Conservation (phyloP, 371 early-diverging fungal genomes). For the Nematocida ausubeli region DNA sequence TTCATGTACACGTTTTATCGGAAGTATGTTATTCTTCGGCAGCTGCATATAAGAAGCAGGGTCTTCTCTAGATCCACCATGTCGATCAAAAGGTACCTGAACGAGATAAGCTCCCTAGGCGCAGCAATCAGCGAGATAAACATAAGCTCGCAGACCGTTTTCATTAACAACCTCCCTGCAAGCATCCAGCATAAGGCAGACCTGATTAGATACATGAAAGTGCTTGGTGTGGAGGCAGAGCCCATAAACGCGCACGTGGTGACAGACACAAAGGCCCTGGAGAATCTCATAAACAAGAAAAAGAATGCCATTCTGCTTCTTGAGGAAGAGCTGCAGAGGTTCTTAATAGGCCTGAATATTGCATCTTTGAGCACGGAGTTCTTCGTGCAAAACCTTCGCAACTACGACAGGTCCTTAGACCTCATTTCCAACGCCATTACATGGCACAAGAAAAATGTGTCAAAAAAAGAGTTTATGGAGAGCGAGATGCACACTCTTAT, state of each 20-base stretch:
- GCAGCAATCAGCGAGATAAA: slow-evolving; percentile 63
- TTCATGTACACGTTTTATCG: slow-evolving; percentile 68
- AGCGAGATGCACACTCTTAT: not conserved
- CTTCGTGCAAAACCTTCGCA: slow-evolving; percentile 3
- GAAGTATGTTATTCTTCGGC: slow-evolving; percentile 66
- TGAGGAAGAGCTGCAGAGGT: slow-evolving; percentile 64
- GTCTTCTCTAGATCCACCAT: slow-evolving; percentile 65
- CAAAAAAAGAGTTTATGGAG: not conserved
- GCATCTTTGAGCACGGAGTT: slow-evolving; percentile 24
- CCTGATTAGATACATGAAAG: slow-evolving; percentile 54
- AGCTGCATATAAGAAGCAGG: slow-evolving; percentile 65
- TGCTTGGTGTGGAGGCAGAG: slow-evolving; percentile 58
- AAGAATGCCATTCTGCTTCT: slow-evolving; percentile 57
- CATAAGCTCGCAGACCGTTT: slow-evolving; percentile 59
- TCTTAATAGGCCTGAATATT: slow-evolving; percentile 53
- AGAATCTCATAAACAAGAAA: slow-evolving; percentile 55
- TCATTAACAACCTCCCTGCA: slow-evolving; percentile 61
- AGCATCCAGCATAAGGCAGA: slow-evolving; percentile 64
- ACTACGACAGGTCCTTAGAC: slow-evolving; percentile 28
- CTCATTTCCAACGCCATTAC: slow-evolving; percentile 51
- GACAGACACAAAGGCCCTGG: slow-evolving; percentile 59
- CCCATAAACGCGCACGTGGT: slow-evolving; percentile 61
- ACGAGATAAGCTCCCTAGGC: slow-evolving; percentile 30
- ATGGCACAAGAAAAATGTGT: not conserved
- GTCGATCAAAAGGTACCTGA: slow-evolving; percentile 58